Conservation (phyloP, 2,329 filamentous ascomycete genomes). For the Coniochaeta sp. region DNA sequence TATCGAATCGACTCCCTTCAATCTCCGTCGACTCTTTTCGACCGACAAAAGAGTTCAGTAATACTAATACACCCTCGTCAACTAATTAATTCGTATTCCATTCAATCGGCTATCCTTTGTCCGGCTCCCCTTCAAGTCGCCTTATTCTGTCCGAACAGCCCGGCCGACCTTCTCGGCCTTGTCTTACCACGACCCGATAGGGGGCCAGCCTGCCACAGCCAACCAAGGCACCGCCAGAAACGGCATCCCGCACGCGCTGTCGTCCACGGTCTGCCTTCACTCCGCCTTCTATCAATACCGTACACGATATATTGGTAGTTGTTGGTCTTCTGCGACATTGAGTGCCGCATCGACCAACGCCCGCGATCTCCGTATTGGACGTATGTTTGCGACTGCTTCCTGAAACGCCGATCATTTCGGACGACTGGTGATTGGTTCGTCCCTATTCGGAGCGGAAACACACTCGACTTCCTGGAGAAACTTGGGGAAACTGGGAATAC, state of each 20-base stretch:
- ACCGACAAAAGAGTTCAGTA: neutral
- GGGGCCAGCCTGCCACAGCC: neutral
- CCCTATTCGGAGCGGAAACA: neutral
- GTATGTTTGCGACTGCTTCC: neutral
- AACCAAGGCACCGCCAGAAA: neutral
- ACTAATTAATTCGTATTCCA: neutral
- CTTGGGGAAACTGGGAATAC: neutral
- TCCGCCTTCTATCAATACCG: neutral
- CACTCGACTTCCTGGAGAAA: neutral
- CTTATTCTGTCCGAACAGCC: neutral
- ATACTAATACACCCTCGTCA: neutral
- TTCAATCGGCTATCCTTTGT: neutral
- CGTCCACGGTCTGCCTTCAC: neutral
- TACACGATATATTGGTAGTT: neutral
- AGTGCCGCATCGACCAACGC: neutral
- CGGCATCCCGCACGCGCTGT: neutral
- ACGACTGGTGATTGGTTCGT: neutral
- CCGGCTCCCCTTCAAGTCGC: neutral
- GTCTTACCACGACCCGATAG: neutral
- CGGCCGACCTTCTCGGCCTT: neutral
- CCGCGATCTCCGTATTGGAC: neutral
- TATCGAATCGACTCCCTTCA: neutral
- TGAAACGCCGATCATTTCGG: neutral
- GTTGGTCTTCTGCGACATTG: neutral
- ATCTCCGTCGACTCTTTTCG: neutral